Conservation (phyloP, 371 early-diverging fungal genomes). For the Lichtheimia corymbifera region DNA sequence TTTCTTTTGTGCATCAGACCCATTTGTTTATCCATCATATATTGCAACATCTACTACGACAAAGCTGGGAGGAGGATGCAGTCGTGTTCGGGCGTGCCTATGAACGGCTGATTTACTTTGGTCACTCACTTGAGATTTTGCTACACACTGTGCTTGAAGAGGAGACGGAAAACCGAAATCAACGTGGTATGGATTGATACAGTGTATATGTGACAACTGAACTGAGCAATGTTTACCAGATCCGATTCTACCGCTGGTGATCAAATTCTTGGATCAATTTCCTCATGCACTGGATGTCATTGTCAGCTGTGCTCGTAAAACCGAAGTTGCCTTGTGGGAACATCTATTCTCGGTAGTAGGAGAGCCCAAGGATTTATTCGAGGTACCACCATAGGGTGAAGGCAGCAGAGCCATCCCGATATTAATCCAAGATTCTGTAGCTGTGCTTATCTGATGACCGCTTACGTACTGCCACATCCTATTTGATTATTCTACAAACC, state of each 20-base stretch:
- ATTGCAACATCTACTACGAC: slow-evolving; percentile 62
- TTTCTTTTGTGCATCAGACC: slow-evolving; percentile 54
- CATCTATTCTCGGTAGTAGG: slow-evolving; percentile 83
- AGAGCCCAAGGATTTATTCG: slow-evolving; percentile 76
- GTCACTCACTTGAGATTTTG: slow-evolving; percentile 83
- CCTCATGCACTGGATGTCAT: slow-evolving; percentile 79
- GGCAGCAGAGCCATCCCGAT: no score
- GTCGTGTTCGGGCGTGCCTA: slow-evolving; percentile 67
- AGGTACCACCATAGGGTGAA: slow-evolving; percentile 42
- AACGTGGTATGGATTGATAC: slow-evolving; percentile 6
- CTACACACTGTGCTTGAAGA: slow-evolving; percentile 83
- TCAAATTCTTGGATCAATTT: slow-evolving; percentile 75
- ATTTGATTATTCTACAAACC: slow-evolving; percentile 83
- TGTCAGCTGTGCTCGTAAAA: slow-evolving; percentile 88
- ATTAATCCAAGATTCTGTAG: slow-evolving; percentile 28
- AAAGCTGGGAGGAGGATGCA: slow-evolving; percentile 56
- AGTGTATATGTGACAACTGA: neutral
- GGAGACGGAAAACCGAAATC: slow-evolving; percentile 53
- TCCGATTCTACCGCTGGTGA: slow-evolving; percentile 68
- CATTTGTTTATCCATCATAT: slow-evolving; percentile 77
- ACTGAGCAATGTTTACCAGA: slow-evolving; percentile 26
- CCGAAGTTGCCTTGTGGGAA: slow-evolving; percentile 88
- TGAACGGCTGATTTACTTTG: slow-evolving; percentile 74
- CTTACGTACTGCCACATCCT: slow-evolving; percentile 82
- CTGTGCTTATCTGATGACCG: slow-evolving; percentile 68